Conservation (phyloP, 129 eudicot species). For the Ambrosia artemisiifolia region DNA sequence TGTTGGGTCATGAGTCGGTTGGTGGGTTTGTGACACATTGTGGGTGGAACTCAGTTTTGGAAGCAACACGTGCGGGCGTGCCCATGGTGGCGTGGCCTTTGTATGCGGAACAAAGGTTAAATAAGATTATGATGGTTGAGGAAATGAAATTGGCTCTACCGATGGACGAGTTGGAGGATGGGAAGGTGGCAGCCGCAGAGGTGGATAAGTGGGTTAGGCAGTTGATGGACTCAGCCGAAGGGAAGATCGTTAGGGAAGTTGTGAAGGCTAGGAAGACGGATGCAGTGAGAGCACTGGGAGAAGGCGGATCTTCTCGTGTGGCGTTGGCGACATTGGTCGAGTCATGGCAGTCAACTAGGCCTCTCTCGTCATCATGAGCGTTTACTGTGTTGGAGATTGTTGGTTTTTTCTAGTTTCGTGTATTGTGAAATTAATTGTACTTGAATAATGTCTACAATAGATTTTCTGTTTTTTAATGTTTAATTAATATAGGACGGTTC, state of each 20-base stretch:
- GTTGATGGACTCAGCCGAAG: slow-evolving; percentile 19
- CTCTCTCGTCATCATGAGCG: too few relatives aligned
- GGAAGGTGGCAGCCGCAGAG: slow-evolving; percentile 2
- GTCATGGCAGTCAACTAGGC: background rate
- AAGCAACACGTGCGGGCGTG: slow-evolving; percentile 45
- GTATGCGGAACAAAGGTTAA: slow-evolving; percentile 46
- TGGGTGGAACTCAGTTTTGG: slow-evolving; percentile 71
- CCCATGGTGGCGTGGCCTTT: slow-evolving; percentile 59
- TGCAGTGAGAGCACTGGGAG: background rate
- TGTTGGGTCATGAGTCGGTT: slow-evolving; percentile 41
- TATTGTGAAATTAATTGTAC: too few relatives aligned
- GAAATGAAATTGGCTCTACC: slow-evolving; percentile 24
- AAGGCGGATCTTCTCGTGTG: slow-evolving; percentile 7
- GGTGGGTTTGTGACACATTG: slow-evolving; percentile 61
- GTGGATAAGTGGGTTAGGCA: slow-evolving; percentile 18
- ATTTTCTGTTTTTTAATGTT: too few relatives aligned
- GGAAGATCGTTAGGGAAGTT: slow-evolving; percentile 6
- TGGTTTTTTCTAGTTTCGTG: too few relatives aligned
- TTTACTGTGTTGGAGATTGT: background rate
- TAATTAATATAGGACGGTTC: too few relatives aligned
- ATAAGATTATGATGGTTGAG: slow-evolving; percentile 48
- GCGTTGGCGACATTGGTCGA: background rate
- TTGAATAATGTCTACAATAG: too few relatives aligned
- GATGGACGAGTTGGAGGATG: background rate
- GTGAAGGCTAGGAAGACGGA: background rate